These are phyloP conservation scores for Arthrobotrys sphaeroides DNA, from an alignment of 2,329 filamentous ascomycete genomes.

Conservation along the genomic window DNA sequence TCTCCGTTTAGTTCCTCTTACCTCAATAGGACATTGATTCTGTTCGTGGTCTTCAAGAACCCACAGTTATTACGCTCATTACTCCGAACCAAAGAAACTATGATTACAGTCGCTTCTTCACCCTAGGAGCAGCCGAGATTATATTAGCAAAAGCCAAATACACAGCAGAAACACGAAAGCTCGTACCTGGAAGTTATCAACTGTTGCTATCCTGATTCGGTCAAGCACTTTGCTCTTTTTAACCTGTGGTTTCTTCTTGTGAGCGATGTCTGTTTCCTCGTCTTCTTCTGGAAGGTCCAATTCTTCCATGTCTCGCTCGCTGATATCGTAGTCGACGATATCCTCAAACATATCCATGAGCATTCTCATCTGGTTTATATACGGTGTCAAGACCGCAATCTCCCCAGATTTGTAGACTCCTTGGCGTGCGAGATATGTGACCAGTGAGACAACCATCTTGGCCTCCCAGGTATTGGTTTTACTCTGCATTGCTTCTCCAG, in stretches of 20 bases:
- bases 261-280: constrained; percentile 67
- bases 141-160: not conserved
- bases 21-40: constrained; percentile 58
- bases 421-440: constrained; percentile 63
- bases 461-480: constrained; percentile 57
- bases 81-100: constrained; percentile 76
- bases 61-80: constrained; percentile 70
- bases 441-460: constrained; percentile 59
- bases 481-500: constrained; percentile 61
- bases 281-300: constrained; percentile 67
- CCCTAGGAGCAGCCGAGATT: constrained; percentile 72
- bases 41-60: constrained; percentile 66
- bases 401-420: constrained; percentile 68
- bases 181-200: constrained; percentile 56
- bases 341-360: constrained; percentile 56
- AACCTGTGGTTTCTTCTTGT: constrained; percentile 54
- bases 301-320: constrained; percentile 59
- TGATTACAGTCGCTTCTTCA: constrained; percentile 76
- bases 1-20: constrained; percentile 1
- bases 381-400: constrained; percentile 76
- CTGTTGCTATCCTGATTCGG: constrained; percentile 58
- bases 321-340: constrained; percentile 59
- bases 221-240: constrained; percentile 57
- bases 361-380: constrained; percentile 60
- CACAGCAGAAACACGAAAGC: not conserved